Evolutionary conservation across 306 rosid genomes (phyloP).

Genomic region (Malus domestica): DNA sequence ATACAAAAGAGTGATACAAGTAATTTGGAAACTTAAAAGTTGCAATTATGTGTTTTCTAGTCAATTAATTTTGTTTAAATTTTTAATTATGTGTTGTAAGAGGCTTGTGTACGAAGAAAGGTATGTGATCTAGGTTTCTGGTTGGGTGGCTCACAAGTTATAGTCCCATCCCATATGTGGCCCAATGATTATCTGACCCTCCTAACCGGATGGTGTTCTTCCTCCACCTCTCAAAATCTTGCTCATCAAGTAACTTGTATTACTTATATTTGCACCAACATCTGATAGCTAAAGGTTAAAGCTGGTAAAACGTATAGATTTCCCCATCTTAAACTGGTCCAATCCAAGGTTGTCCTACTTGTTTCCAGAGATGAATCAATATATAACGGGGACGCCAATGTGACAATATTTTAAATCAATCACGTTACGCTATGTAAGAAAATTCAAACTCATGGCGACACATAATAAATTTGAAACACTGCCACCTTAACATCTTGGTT

Average conservation of each 20-base stretch:
- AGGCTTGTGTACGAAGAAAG: slow-evolving; percentile 3
- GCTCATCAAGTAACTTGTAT: neutral
- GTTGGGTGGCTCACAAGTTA: too few relatives aligned
- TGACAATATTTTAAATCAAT: too few relatives aligned
- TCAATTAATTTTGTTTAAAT: too few relatives aligned
- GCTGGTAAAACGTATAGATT: neutral
- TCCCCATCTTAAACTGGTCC: neutral
- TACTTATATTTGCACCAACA: neutral
- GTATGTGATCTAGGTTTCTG: neutral
- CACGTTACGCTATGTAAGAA: too few relatives aligned
- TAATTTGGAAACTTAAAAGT: neutral
- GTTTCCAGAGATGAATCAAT: neutral
- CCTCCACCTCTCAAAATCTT: slow-evolving; percentile 5
- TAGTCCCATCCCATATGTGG: too few relatives aligned
- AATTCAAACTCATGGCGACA: too few relatives aligned
- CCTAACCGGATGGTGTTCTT: slow-evolving; percentile 21
- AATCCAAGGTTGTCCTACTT: neutral
- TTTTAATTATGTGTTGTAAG: neutral
- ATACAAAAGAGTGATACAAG: neutral
- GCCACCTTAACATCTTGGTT: too few relatives aligned
- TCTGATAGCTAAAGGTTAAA: neutral
- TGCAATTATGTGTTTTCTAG: neutral
- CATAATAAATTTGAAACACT: too few relatives aligned
- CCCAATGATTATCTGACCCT: neutral
- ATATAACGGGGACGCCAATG: too few relatives aligned